Conservation (phyloP, 176 grass and related monocot species). For the Phyllostachys edulis region DNA sequence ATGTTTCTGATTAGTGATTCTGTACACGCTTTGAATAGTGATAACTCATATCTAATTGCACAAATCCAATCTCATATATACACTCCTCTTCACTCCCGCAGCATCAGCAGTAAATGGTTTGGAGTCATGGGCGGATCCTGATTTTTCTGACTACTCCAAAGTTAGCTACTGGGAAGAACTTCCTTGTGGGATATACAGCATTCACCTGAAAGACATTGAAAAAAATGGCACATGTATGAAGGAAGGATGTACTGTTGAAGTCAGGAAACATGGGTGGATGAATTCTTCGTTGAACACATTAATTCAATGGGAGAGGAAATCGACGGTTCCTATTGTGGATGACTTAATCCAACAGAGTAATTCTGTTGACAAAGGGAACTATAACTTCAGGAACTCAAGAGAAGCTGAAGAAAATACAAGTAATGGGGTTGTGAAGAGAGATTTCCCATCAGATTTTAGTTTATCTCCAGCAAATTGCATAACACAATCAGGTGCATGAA, state of each 20-base stretch:
- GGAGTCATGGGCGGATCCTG: constrained; percentile 30
- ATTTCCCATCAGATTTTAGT: constrained; percentile 25
- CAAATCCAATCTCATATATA: constrained; percentile 23
- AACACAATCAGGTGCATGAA: constrained; percentile 24
- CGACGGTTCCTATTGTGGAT: constrained; percentile 39
- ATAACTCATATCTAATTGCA: neutral
- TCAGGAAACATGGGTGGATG: constrained; percentile 60
- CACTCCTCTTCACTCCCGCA: constrained; percentile 28
- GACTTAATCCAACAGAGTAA: neutral
- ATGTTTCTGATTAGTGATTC: constrained; percentile 1
- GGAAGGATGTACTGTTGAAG: constrained; percentile 36
- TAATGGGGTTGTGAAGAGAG: neutral
- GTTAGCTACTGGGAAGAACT: constrained; percentile 79
- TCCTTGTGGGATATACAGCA: constrained; percentile 78
- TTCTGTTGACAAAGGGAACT: constrained; percentile 17
- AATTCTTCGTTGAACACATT: constrained; percentile 59
- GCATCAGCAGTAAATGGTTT: constrained; percentile 32
- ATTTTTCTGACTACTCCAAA: constrained; percentile 32
- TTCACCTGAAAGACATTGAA: constrained; percentile 42
- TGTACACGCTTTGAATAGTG: neutral
- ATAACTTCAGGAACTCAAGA: constrained; percentile 16
- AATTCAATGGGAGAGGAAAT: constrained; percentile 72
- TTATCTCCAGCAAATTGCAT: constrained; percentile 22
- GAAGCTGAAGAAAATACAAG: constrained; percentile 30
- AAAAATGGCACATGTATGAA: constrained; percentile 21